These are phyloP conservation scores for Heliophila coronopifolia DNA, from an alignment of 441 rosid species.

Conservation along the genomic window DNA sequence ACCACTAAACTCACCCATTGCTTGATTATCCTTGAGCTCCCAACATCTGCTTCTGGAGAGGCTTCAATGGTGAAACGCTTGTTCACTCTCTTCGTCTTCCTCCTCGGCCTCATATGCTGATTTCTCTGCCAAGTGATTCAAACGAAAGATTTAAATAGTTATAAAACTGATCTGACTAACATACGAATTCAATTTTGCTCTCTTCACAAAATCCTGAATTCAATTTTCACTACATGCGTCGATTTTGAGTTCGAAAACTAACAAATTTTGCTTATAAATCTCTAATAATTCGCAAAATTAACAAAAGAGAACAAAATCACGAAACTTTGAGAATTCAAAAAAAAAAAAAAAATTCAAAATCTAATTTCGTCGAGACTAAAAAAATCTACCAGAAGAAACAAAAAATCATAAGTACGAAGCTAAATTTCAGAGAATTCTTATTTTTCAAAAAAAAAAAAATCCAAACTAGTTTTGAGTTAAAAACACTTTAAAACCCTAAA, in stretches of 20 bases:
- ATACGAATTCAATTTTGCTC: background rate
- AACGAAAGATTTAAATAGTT: background rate
- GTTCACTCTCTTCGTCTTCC: constrained; percentile 56
- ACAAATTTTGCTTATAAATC: background rate
- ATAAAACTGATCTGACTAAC: constrained; percentile 3
- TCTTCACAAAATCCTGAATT: background rate
- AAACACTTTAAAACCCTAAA: constrained; percentile 41
- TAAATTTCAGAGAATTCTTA: background rate
- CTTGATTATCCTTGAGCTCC: constrained; percentile 47
- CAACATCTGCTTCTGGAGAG: constrained; percentile 35
- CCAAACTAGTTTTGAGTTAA: background rate
- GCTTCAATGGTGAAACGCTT: constrained; percentile 35
- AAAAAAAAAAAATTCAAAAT: too few relatives aligned
- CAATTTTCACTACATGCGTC: background rate
- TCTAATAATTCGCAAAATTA: background rate
- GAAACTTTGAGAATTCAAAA: constrained; percentile 10
- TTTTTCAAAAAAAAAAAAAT: background rate
- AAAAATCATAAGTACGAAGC: background rate
- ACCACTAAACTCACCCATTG: constrained; percentile 43
- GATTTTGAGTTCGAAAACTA: background rate
- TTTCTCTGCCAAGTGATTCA: constrained; percentile 12
- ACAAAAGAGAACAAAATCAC: background rate
- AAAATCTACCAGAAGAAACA: background rate
- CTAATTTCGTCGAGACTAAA: too few relatives aligned
- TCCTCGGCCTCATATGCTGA: constrained; percentile 58